These are phyloP conservation scores for Dictyostelium purpureum DNA, from an alignment of 78 protist species.

Conservation along the genomic window DNA sequence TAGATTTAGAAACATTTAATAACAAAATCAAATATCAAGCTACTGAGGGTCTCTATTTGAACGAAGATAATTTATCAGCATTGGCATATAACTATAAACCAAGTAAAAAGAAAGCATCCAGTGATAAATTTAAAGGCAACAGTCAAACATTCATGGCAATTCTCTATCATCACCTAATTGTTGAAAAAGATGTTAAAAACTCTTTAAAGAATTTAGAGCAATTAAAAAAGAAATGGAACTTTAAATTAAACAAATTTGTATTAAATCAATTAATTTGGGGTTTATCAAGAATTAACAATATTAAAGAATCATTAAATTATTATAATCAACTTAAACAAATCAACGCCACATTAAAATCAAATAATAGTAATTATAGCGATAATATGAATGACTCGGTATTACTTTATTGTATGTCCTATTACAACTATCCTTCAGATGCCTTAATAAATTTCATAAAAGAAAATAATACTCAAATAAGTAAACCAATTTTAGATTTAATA, in stretches of 20 bases:
- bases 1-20: slow-evolving; percentile 51
- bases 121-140: not conserved
- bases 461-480: not conserved
- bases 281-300: not conserved
- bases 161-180: not conserved
- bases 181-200: not conserved
- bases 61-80: not conserved
- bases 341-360: not conserved
- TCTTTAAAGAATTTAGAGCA: not conserved
- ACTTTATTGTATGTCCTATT: slow-evolving; percentile 11
- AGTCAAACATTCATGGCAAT: not conserved
- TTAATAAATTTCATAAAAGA: not conserved
- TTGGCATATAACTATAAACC: not conserved
- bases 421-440: not conserved
- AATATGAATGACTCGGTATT: slow-evolving; percentile 2
- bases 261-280: slow-evolving; percentile 6
- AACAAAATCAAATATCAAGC: slow-evolving; percentile 10
- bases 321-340: not conserved
- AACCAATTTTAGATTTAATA: not conserved
- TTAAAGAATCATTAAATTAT: not conserved
- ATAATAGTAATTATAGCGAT: not conserved
- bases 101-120: not conserved
- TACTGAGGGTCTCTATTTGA: not conserved
- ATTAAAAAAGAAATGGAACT: slow-evolving; percentile 27
- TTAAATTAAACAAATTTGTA: not conserved